Conservation (phyloP, 2,329 filamentous ascomycete genomes). For the Diaporthe humulicola region DNA sequence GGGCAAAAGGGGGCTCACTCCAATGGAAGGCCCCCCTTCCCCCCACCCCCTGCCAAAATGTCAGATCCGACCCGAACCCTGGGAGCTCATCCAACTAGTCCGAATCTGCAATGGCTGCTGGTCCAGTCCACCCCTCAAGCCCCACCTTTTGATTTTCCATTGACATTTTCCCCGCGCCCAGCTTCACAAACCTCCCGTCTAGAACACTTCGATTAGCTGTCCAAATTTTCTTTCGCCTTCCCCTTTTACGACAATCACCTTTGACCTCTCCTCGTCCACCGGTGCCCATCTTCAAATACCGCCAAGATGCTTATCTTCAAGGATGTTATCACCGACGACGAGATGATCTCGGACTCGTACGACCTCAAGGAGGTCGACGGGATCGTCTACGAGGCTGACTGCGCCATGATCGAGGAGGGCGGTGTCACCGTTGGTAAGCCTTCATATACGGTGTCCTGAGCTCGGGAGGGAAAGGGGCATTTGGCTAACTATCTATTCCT, state of each 20-base stretch:
- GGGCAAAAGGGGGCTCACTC: not conserved
- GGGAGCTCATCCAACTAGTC: slow-evolving; percentile 15
- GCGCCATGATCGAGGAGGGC: slow-evolving; percentile 87
- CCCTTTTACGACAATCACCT: slow-evolving; percentile 30
- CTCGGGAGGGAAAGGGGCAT: not conserved
- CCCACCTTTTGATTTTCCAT: slow-evolving; percentile 36
- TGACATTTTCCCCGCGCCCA: slow-evolving; percentile 40
- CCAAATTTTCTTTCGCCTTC: slow-evolving; percentile 31
- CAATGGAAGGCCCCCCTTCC: not conserved
- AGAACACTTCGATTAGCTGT: slow-evolving; percentile 30
- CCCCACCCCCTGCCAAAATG: not conserved
- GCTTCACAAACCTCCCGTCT: slow-evolving; percentile 32
- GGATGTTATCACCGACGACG: slow-evolving; percentile 89
- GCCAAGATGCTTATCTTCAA: slow-evolving; percentile 82
- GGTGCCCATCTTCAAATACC: slow-evolving; percentile 46
- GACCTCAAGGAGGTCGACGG: slow-evolving; percentile 84
- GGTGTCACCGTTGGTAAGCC: slow-evolving; percentile 80
- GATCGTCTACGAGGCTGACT: slow-evolving; percentile 91
- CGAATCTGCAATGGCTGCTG: slow-evolving; percentile 26
- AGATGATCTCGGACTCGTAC: slow-evolving; percentile 97
- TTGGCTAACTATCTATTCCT: not conserved
- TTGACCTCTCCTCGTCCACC: slow-evolving; percentile 35
- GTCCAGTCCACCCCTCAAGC: slow-evolving; percentile 22
- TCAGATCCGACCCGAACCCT: slow-evolving; percentile 8
- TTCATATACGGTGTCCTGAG: not conserved